Conservation (phyloP, 257 asterid species). For the Forsythia suspensa region DNA sequence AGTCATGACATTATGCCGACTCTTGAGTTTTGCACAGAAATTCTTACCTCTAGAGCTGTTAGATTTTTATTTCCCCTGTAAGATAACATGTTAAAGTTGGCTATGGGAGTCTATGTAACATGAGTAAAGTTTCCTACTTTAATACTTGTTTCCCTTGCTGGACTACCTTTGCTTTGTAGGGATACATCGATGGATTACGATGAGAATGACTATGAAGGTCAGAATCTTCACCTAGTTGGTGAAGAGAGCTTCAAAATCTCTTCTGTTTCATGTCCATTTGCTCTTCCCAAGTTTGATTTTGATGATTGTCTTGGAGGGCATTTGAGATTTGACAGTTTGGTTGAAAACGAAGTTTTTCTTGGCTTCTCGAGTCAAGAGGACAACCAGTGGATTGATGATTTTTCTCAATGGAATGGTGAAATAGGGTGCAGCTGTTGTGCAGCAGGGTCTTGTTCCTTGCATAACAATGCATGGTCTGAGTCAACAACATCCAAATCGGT, state of each 20-base stretch:
- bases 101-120: slow-evolving; percentile 4
- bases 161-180: slow-evolving; percentile 41
- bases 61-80: slow-evolving; percentile 1
- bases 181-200: slow-evolving; percentile 85
- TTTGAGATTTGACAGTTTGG: slow-evolving; percentile 92
- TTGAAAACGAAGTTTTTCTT: slow-evolving; percentile 97
- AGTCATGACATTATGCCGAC: too few relatives aligned
- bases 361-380: slow-evolving; percentile 97
- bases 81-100: slow-evolving; percentile 9
- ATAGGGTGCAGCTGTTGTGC: slow-evolving; percentile 72
- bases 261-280: slow-evolving; percentile 75
- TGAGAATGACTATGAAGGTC: slow-evolving; percentile 86
- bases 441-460: slow-evolving; percentile 80
- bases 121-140: background rate
- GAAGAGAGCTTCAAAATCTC: slow-evolving; percentile 87
- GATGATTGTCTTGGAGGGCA: slow-evolving; percentile 77
- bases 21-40: too few relatives aligned
- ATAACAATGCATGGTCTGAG: slow-evolving; percentile 97
- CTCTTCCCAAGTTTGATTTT: slow-evolving; percentile 96
- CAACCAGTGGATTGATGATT: slow-evolving; percentile 97
- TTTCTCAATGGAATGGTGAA: slow-evolving; percentile 79
- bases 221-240: slow-evolving; percentile 74
- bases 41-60: too few relatives aligned
- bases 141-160: slow-evolving; percentile 13
- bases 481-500: slow-evolving; percentile 97